Evolutionary conservation across 2,329 filamentous ascomycete species (phyloP).

Genomic region (Lasiodiplodia hormozganensis): DNA sequence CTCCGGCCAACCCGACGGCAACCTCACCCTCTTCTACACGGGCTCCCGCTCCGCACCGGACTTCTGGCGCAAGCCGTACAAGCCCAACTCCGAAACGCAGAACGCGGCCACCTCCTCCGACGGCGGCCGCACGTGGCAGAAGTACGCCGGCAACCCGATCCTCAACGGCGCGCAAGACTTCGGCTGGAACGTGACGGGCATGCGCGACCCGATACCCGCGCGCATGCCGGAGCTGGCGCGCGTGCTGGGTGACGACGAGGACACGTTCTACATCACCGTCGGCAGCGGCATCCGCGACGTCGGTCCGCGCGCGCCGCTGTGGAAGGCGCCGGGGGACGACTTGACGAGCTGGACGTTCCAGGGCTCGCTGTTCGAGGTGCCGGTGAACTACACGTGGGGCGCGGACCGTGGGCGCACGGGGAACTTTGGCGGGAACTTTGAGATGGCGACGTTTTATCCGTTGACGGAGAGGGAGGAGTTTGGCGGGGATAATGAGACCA

Average conservation of each 20-base stretch:
- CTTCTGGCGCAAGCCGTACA: conserved; percentile 54
- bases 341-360: conserved; percentile 56
- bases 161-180: conserved; percentile 46
- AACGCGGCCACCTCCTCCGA: conserved; percentile 54
- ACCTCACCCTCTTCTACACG: conserved; percentile 57
- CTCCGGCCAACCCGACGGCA: conserved; percentile 54
- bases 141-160: conserved; percentile 55
- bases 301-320: conserved; percentile 56
- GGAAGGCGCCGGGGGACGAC: conserved; percentile 52
- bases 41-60: conserved; percentile 55
- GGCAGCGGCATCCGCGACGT: conserved; percentile 57
- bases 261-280: conserved; percentile 55
- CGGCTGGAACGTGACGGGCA: conserved; percentile 54
- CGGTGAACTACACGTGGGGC: conserved; percentile 12
- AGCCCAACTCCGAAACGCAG: conserved; percentile 54
- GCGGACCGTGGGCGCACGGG: conserved; percentile 41
- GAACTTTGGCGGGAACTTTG: conserved; percentile 56
- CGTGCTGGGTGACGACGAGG: conserved; percentile 49
- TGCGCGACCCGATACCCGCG: conserved; percentile 48
- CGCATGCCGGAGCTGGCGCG: conserved; percentile 52
- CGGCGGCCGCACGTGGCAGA: conserved; percentile 55
- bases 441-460: conserved; percentile 35
- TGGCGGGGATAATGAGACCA: not conserved
- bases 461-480: not conserved
- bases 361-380: conserved; percentile 47